These are phyloP conservation scores for Cercospora nicotianae DNA, from an alignment of 2,329 filamentous ascomycete genomes.

Conservation along the genomic window DNA sequence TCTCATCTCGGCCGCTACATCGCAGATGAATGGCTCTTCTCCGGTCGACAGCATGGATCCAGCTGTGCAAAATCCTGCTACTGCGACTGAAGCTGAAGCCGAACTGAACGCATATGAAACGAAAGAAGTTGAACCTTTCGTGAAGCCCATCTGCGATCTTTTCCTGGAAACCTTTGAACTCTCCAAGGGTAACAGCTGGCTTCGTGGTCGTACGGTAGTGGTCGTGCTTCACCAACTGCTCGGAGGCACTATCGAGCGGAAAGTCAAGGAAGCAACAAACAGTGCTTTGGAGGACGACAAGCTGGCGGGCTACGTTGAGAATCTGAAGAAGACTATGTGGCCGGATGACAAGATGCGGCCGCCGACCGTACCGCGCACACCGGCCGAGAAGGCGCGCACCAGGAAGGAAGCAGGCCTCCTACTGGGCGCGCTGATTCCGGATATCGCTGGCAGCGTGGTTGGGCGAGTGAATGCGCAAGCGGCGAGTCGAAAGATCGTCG, in stretches of 20 bases:
- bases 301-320: constrained; percentile 70
- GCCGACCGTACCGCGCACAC: constrained; percentile 58
- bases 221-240: constrained; percentile 94
- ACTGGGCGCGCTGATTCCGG: constrained; percentile 84
- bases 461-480: constrained; percentile 87
- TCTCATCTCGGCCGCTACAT: constrained; percentile 71
- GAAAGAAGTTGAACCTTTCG: constrained; percentile 86
- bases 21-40: constrained; percentile 47
- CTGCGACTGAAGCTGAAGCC: constrained; percentile 77
- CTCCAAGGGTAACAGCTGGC: constrained; percentile 94
- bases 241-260: constrained; percentile 92
- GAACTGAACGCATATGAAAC: constrained; percentile 92
- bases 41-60: constrained; percentile 47
- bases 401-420: constrained; percentile 85
- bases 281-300: constrained; percentile 74
- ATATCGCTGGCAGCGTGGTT: constrained; percentile 89
- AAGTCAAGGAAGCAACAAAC: constrained; percentile 82
- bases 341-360: constrained; percentile 63
- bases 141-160: constrained; percentile 96
- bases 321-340: constrained; percentile 79
- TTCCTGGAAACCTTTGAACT: constrained; percentile 95
- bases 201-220: constrained; percentile 90
- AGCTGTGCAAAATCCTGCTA: constrained; percentile 47
- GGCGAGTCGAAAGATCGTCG: constrained; percentile 84
- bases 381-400: constrained; percentile 73